Evolutionary conservation across 1,139 yeast genomes (phyloP), one percentile per base, ranked within the genome.

Genomic region (Debaryomycetaceae sp.): DNA sequence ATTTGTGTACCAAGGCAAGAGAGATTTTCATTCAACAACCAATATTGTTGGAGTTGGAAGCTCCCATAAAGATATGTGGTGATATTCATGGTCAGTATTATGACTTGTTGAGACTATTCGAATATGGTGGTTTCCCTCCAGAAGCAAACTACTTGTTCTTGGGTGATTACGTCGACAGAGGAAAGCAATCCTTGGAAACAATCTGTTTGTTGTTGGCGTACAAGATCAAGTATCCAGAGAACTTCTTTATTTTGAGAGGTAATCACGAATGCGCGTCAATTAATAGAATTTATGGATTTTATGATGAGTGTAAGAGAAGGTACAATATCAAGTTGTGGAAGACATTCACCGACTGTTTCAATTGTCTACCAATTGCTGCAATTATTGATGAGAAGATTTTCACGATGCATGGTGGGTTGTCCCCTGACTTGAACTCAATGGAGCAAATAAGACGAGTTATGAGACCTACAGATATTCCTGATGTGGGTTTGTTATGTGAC

Each of bases 391-490:
- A 91, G 67, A 91, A 91, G 75, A 93, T 93, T 68, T 91, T 93
- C 67, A 88, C 97, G 53, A 90, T 93, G 97, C 99, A 93, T 70
- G 99, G 99, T 59, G 99, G 99, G 48, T 79, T 93, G 58, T 87
- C 96, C 33, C 99, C 99, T 42, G 97, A 91, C 70, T 81, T 93
- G 66, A 91, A 89, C 73, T 83, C 95, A 45, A 89, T 93, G 98
- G 97, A 91, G 68, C 98, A 93, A 72, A 91, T 93, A 61, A 86
- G 97, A 76, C 83, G 97, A 65, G 96, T 93, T 52, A 91, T 90
- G 97, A 85, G 99, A 72, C 98, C 98, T 52, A 93, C 98, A 39
- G 98, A 93, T 74, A 90, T 93, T 59, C 98, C 99, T 43, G 98
- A 93, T 68, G 95, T 88, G 51, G 97, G 99, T 30, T 78, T 93